Conservation (phyloP, 1,139 yeast genomes). For the Debaryomyces singareniensis region DNA sequence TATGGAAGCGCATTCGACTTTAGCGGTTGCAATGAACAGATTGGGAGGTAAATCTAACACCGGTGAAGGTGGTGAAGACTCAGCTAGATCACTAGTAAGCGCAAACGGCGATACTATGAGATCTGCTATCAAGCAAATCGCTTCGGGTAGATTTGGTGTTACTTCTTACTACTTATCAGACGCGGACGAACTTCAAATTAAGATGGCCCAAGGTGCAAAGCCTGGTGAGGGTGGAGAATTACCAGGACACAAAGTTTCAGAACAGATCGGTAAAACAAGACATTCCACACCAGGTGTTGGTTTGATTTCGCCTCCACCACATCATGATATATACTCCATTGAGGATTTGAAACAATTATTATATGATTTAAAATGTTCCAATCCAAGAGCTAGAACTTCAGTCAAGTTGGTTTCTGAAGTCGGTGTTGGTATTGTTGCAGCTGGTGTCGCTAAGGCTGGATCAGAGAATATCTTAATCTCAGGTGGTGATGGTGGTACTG, state of each 20-base stretch:
- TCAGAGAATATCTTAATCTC: constrained; percentile 94
- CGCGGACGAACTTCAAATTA: constrained; percentile 95
- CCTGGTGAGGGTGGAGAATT: constrained; percentile 99
- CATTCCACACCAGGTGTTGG: constrained; percentile 98
- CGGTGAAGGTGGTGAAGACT: constrained; percentile 99
- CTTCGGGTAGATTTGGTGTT: constrained; percentile 97
- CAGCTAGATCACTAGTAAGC: constrained; percentile 75
- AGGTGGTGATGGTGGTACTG: constrained; percentile 99
- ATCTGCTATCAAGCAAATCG: constrained; percentile 95
- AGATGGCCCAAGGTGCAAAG: constrained; percentile 99
- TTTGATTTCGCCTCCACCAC: constrained; percentile 96
- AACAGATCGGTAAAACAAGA: constrained; percentile 87
- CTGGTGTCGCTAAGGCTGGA: constrained; percentile 98
- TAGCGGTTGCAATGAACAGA: constrained; percentile 98
- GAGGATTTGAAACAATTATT: constrained; percentile 96
- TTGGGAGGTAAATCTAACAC: constrained; percentile 96
- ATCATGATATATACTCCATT: constrained; percentile 95
- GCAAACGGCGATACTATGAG: constrained; percentile 96
- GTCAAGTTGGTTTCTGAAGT: constrained; percentile 96
- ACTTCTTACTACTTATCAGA: constrained; percentile 91
- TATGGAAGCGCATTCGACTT: constrained; percentile 95
- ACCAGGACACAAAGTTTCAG: constrained; percentile 91
- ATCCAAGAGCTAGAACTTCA: constrained; percentile 95
- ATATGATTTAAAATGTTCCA: constrained; percentile 93
- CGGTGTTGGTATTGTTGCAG: constrained; percentile 98